phyloP scores from a whole-genome alignment of 2,329 filamentous ascomycete species.

The Ophiostoma ips region DNA sequence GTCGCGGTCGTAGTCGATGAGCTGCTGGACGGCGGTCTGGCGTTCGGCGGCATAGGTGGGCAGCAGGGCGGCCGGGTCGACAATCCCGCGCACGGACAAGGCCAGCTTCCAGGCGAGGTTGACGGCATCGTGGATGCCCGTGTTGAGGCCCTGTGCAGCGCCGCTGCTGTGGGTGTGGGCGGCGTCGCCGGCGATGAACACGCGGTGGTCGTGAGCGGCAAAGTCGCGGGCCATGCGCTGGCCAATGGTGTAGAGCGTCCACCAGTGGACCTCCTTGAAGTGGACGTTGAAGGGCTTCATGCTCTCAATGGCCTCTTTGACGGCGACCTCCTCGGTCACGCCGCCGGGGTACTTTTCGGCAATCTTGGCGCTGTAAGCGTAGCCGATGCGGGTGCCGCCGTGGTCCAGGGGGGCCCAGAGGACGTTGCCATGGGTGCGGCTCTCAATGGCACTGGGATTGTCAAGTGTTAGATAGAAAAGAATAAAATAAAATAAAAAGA shows the following conservation, averaged over 20 bases:
- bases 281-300: slow-evolving; percentile 28
- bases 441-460: slow-evolving; percentile 27
- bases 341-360: slow-evolving; percentile 22
- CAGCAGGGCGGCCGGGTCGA: slow-evolving; percentile 14
- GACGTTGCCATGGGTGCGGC: slow-evolving; percentile 37
- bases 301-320: slow-evolving; percentile 31
- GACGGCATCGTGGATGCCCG: slow-evolving; percentile 41
- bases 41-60: slow-evolving; percentile 28
- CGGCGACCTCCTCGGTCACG: slow-evolving; percentile 35
- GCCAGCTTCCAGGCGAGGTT: slow-evolving; percentile 34
- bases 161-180: slow-evolving; percentile 46
- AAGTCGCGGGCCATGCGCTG: slow-evolving; percentile 46
- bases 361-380: slow-evolving; percentile 31
- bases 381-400: slow-evolving; percentile 39
- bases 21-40: slow-evolving; percentile 22
- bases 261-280: slow-evolving; percentile 36
- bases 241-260: slow-evolving; percentile 36
- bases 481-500: neutral
- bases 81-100: slow-evolving; percentile 15
- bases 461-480: neutral
- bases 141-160: slow-evolving; percentile 47
- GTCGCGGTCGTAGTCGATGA: slow-evolving; percentile 26
- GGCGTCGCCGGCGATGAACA: slow-evolving; percentile 35
- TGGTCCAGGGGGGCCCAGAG: slow-evolving; percentile 40
- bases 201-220: slow-evolving; percentile 34